Conservation (phyloP, 2,329 filamentous ascomycete genomes). For the Dothiorella sarmentorum region DNA sequence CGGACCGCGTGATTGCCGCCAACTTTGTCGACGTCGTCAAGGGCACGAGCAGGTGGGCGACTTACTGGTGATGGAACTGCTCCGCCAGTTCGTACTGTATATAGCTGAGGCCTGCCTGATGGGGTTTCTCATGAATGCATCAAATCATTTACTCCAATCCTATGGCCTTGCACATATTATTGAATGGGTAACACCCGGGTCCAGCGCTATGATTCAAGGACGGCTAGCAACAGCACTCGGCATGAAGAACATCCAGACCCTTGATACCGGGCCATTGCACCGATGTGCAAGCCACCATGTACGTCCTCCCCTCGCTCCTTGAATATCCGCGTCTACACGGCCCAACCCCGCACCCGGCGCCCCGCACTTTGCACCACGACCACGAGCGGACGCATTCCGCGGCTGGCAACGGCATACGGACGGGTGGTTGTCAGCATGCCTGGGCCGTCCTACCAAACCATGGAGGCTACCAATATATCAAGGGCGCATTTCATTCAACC, state of each 20-base stretch:
- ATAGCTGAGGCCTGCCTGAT: too few species aligned
- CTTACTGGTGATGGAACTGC: conserved; percentile 35
- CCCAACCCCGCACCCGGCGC: background rate
- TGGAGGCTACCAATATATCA: too few species aligned
- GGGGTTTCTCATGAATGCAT: background rate
- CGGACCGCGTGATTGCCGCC: conserved; percentile 55
- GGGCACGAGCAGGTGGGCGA: conserved; percentile 48
- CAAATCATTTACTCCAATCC: background rate
- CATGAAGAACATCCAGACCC: too few species aligned
- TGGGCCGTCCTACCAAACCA: background rate
- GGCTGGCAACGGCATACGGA: conserved; percentile 5
- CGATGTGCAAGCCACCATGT: background rate
- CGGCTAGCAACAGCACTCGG: too few species aligned
- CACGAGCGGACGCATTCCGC: conserved; percentile 2
- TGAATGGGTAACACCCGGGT: too few species aligned
- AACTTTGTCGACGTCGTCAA: conserved; percentile 55
- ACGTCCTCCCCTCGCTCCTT: background rate
- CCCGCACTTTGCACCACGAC: background rate
- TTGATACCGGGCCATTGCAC: too few species aligned
- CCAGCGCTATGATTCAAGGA: too few species aligned
- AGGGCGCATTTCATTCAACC: background rate
- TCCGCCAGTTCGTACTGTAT: too few species aligned
- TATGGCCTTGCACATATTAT: too few species aligned
- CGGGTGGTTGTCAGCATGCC: background rate
- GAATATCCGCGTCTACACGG: conserved; percentile 4